These are phyloP conservation scores for Pulveroboletus sp. DNA, from an alignment of 768 basidiomycete genomes.

Conservation along the genomic window DNA sequence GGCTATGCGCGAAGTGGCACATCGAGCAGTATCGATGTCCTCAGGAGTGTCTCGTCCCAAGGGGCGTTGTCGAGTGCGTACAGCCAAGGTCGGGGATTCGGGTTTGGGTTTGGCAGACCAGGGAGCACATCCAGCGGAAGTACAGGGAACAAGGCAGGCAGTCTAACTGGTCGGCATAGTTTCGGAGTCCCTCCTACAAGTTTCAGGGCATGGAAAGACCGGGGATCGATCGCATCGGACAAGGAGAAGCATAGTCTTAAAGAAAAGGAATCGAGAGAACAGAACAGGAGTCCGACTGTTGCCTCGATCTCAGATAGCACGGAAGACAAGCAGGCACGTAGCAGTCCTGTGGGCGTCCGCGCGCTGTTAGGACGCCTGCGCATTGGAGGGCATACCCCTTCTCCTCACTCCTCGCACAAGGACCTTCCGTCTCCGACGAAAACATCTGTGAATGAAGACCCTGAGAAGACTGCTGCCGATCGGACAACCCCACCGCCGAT, in stretches of 20 bases:
- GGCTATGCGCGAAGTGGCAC: slow-evolving; percentile 24
- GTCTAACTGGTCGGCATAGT: slow-evolving; percentile 7
- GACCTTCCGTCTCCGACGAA: slow-evolving; percentile 18
- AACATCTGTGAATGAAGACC: slow-evolving; percentile 10
- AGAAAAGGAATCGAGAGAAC: slow-evolving; percentile 14
- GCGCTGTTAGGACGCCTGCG: slow-evolving; percentile 26
- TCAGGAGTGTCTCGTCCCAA: slow-evolving; percentile 32
- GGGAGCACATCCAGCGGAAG: slow-evolving; percentile 22
- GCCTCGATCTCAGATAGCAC: slow-evolving; percentile 16
- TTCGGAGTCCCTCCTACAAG: slow-evolving; percentile 28
- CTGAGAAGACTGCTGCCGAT: slow-evolving; percentile 9
- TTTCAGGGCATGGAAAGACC: slow-evolving; percentile 25
- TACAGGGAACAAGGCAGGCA: slow-evolving; percentile 11
- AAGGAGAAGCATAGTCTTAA: slow-evolving; percentile 16
- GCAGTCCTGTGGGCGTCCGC: slow-evolving; percentile 28
- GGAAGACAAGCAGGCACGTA: slow-evolving; percentile 22
- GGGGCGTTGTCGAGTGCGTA: slow-evolving; percentile 25
- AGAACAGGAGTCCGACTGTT: slow-evolving; percentile 14
- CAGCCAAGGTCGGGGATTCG: slow-evolving; percentile 15
- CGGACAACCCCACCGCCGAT: slow-evolving; percentile 15
- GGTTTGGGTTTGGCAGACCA: slow-evolving; percentile 14
- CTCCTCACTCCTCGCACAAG: slow-evolving; percentile 24
- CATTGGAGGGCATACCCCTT: slow-evolving; percentile 24
- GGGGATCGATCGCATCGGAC: slow-evolving; percentile 12
- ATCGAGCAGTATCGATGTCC: slow-evolving; percentile 23